Evolutionary conservation across 148 eudicot genomes (phyloP), one percentile per base, ranked within the genome.

Genomic region (Oxyria digyna): DNA sequence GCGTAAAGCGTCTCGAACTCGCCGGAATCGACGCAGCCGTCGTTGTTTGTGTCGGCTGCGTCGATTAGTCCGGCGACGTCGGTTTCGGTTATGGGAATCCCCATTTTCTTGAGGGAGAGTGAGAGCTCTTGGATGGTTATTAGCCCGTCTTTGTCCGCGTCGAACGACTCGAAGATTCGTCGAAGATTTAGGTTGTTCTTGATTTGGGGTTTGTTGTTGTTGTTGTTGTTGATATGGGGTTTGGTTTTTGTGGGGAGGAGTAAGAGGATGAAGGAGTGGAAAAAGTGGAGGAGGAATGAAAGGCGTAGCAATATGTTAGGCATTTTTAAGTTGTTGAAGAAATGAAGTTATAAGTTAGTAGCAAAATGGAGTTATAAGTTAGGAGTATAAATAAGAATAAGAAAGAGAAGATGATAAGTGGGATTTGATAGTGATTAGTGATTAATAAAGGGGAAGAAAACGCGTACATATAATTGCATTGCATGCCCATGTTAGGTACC

Each of bases 1-100:
- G 20, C 8, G 41, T 62, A 62, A 38, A 62, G 18, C 9, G 20
- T 40, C 67, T 62, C 67, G 41, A 62, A 62, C 41, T 62, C 67
- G 21, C 38, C 35, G 3, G 18, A n/a, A 21, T 62, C 67, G 5
- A 62, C 37, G 41, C 67, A 62, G 20, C 67, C 67, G 41, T 62
- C 67, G 10, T 10, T 20, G 41, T 62, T 62, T 0, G 18, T 40
- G 41, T 62, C 67, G 9, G 6, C 67, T 8, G 20, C 26, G 38
- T 62, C 17, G 26, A 62, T 62, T 12, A 62, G 20, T 12, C 18
- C 20, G n/a, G 41, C 41, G 31, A 62, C 38, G 12, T 62, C 67
- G 31, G 67, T 7, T 8, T 62, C 67, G n/a, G 67, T 9, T 27
- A 62, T 62, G 3, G 41, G 21, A 4, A 62, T 62, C 67, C 67